Base-by-base conservation (phyloP, 2,329 filamentous ascomycete species). In the Fusarium sp. region DNA sequence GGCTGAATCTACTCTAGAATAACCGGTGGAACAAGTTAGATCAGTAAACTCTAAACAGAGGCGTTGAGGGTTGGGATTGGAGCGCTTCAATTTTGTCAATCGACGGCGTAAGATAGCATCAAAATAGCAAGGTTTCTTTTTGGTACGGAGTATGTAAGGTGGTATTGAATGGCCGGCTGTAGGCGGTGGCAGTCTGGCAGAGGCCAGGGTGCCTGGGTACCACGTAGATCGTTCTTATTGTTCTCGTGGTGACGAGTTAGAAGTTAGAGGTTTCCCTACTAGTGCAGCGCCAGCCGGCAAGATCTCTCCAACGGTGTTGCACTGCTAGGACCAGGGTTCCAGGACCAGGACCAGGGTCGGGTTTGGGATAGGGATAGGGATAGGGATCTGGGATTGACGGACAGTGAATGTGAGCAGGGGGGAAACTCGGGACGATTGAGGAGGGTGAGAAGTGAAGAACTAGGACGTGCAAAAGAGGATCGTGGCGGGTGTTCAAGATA, bases 271-370 rank as follows among this genome's bases (percentile, higher is more conserved):
- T 24, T 58, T 41, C 30, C 45, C 20, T 28, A 41, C 46, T 64
- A 64, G 60, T 19, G 52, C 15, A 64, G 60, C 19, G 52, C 15
- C 28, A 15, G 26, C 35, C 35, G 44, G 61, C 61, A 57, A 64
- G 61, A 64, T 64, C 61, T 52, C 44, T 68, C 52, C 59, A 68
- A 68, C 65, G 65, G 66, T 17, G 61, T 64, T 59, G 22, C 60
- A 64, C 64, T 65, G 28, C 52, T 43, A 47, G 60, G 61, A 64
- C 64, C 35, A 37, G 35, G 35, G 35, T 13, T 30, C 10, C 47
- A 52, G 60, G 61, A 65, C 10, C 47, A 52, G 60, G 61, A 65
- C 9, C 35, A 8, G 17, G 32, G 7, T 39, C 20, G 13, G 51
- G 46, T 37, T 50, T 33, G 32, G 49, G 28, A 46, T 30, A 19